Evolutionary conservation across 2,329 filamentous ascomycete genomes (phyloP), one percentile per base, ranked within the genome.

Genomic region (Colletotrichum costaricense): DNA sequence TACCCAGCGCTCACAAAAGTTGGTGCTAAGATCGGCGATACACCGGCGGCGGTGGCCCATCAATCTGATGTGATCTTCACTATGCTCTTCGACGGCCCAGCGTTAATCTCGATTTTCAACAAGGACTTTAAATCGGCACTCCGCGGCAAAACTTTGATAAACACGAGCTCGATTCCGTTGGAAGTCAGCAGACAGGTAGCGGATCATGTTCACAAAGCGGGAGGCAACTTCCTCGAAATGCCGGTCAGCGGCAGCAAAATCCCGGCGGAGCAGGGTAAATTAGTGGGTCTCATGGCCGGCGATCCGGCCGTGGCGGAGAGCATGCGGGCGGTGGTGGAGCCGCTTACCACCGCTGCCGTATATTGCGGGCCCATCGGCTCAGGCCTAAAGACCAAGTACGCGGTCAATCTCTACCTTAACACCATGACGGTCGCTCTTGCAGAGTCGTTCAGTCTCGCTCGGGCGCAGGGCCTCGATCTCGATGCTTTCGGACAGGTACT

Each of bases 251-350:
- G 81, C 7, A 81, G 80, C 75, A 79, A 78, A 55, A 69, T 80
- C 1, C 81, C 81, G 1, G 81, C 81, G 1, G 81, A 81, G 67
- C 75, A 78, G 57, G 81, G 81, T 3, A 62, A 73, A n/a, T 77
- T 82, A 8, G 80, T 83, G 24, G 81, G 80, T 42, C 79, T 83
- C 76, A 76, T 82, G 52, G 81, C 79, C 14, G 80, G 81, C 5
- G 78, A 81, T 38, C 63, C 55, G 12, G 73, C 49, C 14, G 74
- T 78, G 2, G 77, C 76, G 8, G 75, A 80, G 63, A 65, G 75
- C 2, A 76, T 81, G 58, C 72, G 68, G 33, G 77, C 77, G 3
- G 56, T 22, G 46, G 67, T 64, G 67, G 73, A 79, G 42, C 75
- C 78, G 6, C 76, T 82, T 8, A 81, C 80, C 3, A 76, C 63